Evolutionary conservation across 345 rosid genomes (phyloP), one percentile per base, ranked within the genome.

Genomic region (Gossypium rotundifolium): DNA sequence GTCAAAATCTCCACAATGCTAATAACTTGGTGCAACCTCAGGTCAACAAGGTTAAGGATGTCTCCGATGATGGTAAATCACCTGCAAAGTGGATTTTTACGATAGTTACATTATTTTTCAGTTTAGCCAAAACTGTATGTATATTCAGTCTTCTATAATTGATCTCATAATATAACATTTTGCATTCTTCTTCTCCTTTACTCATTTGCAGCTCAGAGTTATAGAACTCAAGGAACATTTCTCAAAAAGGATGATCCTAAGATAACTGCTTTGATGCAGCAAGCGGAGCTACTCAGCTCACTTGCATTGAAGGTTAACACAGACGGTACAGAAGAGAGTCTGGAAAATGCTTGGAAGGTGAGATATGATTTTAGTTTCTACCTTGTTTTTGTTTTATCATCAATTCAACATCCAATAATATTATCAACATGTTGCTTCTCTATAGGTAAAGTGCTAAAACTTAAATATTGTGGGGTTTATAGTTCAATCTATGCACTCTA

Each of bases 261-360:
- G 87, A 81, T 91, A 74, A 59, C 85, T 70, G 87, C 88, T 78
- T 77, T 95, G 85, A 82, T 91, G 92, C 91, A 93, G 84, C 99
- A 93, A 87, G 93, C 98, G 23, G 93, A 91, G 80, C 89, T 93
- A 79, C 91, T 95, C 75, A 87, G 88, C 80, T 87, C 99, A 67
- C 87, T 95, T 55, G 90, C 97, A 4, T 71, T 72, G 76, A 95
- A 88, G 87, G 92, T 95, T 60, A 88, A 84, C 60, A 53, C 85
- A 61, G 97, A 93, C 73, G 86, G 81, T 82, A 85, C 94, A 63
- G 96, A 93, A 33, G 91, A 88, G 84, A 86, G 96, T 86, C 87
- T 91, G 71, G 98, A 95, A 82, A 88, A 83, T 88, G 94, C 99
- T 58, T 91, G 97, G 99, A 93, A 91, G 98, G 99, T 90, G 63